Conservation (phyloP, 2,329 filamentous ascomycete species). For the Pestalotiopsis sp. region DNA sequence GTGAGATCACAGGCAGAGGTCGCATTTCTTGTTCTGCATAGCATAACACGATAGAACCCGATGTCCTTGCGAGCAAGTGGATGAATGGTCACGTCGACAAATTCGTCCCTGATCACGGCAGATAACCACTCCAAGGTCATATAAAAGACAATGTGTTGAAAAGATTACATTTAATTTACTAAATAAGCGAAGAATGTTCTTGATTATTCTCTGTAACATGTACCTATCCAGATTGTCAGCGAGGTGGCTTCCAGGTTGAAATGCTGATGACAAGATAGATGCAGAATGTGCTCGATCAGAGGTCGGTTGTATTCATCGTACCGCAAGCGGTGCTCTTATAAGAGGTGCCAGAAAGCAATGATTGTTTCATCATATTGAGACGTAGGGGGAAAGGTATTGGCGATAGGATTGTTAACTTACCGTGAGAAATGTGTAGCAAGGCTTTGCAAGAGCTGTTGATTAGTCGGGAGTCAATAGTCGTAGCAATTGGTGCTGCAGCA, state of each 20-base stretch:
- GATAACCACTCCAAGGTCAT: no score
- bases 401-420: not conserved
- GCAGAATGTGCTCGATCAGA: constrained; percentile 59
- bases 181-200: not conserved
- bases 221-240: not conserved
- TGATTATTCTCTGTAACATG: not conserved
- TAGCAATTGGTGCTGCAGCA: no score
- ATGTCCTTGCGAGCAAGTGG: no score
- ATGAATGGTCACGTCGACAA: no score
- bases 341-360: constrained; percentile 93
- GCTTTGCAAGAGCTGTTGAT: not conserved
- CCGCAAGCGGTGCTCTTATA: constrained; percentile 73
- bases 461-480: not conserved
- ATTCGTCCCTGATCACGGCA: no score
- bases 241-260: not conserved
- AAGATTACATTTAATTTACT: no score
- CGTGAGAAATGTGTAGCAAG: not conserved
- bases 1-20: no score
- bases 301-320: constrained; percentile 84
- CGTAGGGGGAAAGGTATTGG: not conserved
- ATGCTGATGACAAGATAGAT: no score
- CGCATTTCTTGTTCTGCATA: no score
- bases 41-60: no score
- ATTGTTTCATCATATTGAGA: constrained; percentile 68
- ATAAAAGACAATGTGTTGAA: no score